These are phyloP conservation scores for Striga asiatica DNA, from an alignment of 257 asterid genomes.

Conservation along the genomic window DNA sequence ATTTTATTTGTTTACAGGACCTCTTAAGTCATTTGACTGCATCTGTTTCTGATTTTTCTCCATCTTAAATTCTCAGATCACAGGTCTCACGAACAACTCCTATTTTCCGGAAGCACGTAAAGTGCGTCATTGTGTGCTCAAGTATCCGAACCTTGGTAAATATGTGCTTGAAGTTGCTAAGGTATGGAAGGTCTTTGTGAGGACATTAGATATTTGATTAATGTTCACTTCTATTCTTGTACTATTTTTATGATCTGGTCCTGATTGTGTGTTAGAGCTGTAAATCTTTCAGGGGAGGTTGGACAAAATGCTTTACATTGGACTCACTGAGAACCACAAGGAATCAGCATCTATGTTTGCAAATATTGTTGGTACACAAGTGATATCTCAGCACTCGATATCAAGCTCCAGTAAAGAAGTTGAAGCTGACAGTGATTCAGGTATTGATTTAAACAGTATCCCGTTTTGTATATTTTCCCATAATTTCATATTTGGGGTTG, in stretches of 20 bases:
- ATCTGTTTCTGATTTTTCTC: constrained; percentile 8
- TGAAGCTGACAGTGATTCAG: constrained; percentile 30
- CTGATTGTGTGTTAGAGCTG: constrained; percentile 27
- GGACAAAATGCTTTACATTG: constrained; percentile 82
- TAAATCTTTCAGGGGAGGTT: constrained; percentile 78
- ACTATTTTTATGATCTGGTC: constrained; percentile 15
- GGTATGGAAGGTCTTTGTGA: constrained; percentile 34
- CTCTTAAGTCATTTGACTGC: neutral
- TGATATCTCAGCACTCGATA: constrained; percentile 50
- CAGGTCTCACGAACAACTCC: constrained; percentile 94
- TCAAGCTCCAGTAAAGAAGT: constrained; percentile 28
- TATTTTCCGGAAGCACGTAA: constrained; percentile 61
- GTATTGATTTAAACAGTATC: constrained; percentile 23
- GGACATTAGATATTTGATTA: neutral
- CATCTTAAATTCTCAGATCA: constrained; percentile 31
- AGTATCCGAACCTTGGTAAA: constrained; percentile 60
- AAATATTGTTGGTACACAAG: constrained; percentile 88
- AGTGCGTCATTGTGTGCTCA: constrained; percentile 77
- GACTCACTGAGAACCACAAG: constrained; percentile 86
- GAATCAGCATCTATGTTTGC: constrained; percentile 92
- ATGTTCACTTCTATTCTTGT: constrained; percentile 5
- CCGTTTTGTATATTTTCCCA: too few species aligned
- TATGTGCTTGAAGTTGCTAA: constrained; percentile 87
- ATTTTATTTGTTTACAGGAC: neutral
- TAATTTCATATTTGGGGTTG: too few species aligned